A percentile compares a stretch with the other conserved stretches of the same genome.
Evolutionary conservation across 176 grass and related monocot genomes (phyloP).

Genomic region (Bonia amplexicaulis): DNA sequence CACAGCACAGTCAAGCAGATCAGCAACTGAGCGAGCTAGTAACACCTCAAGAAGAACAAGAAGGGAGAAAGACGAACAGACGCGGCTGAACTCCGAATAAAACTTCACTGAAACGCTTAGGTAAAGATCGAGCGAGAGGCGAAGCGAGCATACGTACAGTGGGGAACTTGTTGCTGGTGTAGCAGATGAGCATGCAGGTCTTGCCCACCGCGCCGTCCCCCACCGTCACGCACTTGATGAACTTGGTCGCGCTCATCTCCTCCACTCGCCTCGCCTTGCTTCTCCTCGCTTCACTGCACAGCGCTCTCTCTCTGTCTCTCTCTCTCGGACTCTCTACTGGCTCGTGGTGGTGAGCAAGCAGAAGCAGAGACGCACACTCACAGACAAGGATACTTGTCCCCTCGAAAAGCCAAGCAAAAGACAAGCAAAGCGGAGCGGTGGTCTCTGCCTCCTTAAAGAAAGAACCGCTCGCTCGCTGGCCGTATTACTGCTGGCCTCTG

Average conservation of each 20-base stretch:
- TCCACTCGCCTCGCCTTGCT: too few relatives aligned
- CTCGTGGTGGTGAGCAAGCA: neutral
- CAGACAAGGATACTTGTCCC: constrained; percentile 20
- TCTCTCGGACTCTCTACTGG: neutral
- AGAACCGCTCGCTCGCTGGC: constrained; percentile 19
- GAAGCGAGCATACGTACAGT: constrained; percentile 54
- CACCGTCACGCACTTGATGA: constrained; percentile 99
- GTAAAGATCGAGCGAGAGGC: neutral
- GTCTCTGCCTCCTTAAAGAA: constrained; percentile 26
- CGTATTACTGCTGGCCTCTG: neutral
- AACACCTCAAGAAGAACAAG: neutral
- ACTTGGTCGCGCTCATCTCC: constrained; percentile 94
- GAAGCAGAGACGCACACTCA: neutral
- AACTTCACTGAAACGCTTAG: neutral
- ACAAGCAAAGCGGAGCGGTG: neutral
- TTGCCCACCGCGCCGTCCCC: constrained; percentile 98
- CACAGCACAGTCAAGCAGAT: neutral
- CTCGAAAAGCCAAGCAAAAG: neutral
- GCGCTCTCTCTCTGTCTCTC: neutral
- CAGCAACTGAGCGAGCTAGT: neutral
- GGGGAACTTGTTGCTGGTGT: constrained; percentile 99
- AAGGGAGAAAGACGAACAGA: neutral
- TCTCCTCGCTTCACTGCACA: neutral
- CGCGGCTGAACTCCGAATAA: neutral
- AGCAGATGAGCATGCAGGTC: constrained; percentile 99